phyloP scores from a whole-genome alignment of 2,329 filamentous ascomycete species.

The Colletotrichum salicis region DNA sequence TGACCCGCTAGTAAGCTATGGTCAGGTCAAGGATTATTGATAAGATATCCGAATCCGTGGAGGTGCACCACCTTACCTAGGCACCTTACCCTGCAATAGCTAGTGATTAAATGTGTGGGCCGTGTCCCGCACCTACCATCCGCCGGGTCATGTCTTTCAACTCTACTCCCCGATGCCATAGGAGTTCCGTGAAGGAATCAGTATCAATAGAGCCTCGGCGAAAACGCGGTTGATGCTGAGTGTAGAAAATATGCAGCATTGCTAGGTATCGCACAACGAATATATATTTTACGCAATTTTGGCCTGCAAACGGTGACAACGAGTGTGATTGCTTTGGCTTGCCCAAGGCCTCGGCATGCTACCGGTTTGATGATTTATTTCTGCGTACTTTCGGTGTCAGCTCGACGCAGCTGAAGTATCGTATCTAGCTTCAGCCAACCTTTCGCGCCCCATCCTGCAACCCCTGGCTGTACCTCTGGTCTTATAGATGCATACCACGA shows the following conservation, averaged over 20 bases:
- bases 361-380: not conserved
- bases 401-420: slow-evolving; percentile 70
- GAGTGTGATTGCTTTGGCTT: not conserved
- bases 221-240: no score
- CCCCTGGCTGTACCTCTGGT: slow-evolving; percentile 79
- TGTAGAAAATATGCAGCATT: not conserved
- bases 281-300: not conserved
- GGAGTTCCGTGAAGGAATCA: no score
- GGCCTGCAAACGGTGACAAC: not conserved
- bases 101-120: no score
- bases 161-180: no score
- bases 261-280: not conserved
- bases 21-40: no score
- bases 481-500: slow-evolving; percentile 82
- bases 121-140: no score
- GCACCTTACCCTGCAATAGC: no score
- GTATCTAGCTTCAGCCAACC: slow-evolving; percentile 73
- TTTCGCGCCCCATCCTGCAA: slow-evolving; percentile 86
- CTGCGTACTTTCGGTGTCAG: slow-evolving; percentile 5
- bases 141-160: no score
- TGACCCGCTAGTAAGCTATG: not conserved
- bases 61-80: no score
- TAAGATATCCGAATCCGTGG: no score
- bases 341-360: not conserved
- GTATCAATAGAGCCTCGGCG: no score